Evolutionary conservation across 257 asterid genomes (phyloP).

Genomic region (Plantago elongata): DNA sequence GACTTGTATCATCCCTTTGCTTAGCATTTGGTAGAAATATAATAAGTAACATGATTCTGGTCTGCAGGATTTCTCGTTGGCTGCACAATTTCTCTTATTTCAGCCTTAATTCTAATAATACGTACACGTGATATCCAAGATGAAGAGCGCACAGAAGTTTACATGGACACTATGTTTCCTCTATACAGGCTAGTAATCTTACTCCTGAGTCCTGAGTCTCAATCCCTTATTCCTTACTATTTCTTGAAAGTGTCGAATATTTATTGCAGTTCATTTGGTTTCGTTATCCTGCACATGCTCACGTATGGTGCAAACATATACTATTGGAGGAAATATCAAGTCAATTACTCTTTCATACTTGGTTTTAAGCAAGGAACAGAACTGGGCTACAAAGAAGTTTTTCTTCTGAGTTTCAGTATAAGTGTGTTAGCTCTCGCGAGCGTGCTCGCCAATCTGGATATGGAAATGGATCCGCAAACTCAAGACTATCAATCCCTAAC

Average conservation of each 20-base stretch:
- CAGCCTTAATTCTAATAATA: constrained; percentile 33
- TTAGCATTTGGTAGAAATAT: background rate
- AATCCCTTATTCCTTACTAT: background rate
- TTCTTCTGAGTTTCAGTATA: constrained; percentile 32
- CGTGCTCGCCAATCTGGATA: constrained; percentile 45
- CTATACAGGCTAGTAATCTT: constrained; percentile 37
- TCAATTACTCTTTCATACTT: constrained; percentile 41
- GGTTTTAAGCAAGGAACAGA: constrained; percentile 54
- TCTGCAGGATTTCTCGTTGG: constrained; percentile 48
- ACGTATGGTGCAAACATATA: constrained; percentile 39
- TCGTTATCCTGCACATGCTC: constrained; percentile 45
- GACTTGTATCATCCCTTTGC: background rate
- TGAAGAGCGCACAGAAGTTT: constrained; percentile 28
- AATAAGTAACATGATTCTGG: background rate
- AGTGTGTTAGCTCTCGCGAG: constrained; percentile 37
- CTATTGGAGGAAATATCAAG: constrained; percentile 46
- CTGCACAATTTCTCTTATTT: constrained; percentile 44
- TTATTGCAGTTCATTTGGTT: constrained; percentile 45
- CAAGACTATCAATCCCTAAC: constrained; percentile 33
- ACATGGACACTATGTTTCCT: constrained; percentile 59
- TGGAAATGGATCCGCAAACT: constrained; percentile 49
- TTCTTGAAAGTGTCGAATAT: background rate
- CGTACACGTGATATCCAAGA: constrained; percentile 34
- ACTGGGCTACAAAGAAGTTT: constrained; percentile 38
- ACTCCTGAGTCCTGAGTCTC: background rate